Evolutionary conservation across 371 early-diverging fungal species (phyloP).

Genomic region (Thermomucor indicae-seudaticae): DNA sequence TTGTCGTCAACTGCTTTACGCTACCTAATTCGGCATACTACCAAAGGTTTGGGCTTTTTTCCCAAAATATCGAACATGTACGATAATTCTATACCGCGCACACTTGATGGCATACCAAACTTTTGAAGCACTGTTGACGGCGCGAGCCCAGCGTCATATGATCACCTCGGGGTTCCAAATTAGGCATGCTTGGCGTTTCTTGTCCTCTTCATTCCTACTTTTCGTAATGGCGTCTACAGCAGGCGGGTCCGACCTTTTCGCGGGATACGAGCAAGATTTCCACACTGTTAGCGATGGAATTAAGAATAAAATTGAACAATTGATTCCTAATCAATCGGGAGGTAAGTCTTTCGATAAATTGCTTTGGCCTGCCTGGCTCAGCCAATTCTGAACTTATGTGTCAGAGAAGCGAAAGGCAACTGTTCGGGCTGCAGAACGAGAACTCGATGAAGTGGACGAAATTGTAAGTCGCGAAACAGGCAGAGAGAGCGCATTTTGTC

Average conservation of each 20-base stretch:
- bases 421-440: constrained; percentile 73
- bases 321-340: constrained; percentile 59
- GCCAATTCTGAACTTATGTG: background rate
- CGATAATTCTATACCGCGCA: too few relatives aligned
- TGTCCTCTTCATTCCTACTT: too few relatives aligned
- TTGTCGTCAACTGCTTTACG: too few relatives aligned
- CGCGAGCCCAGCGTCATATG: too few relatives aligned
- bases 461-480: constrained; percentile 54
- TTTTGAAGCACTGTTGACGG: too few relatives aligned
- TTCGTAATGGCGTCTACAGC: constrained; percentile 33
- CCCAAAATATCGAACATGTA: too few relatives aligned
- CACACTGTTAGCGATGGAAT: constrained; percentile 60
- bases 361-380: background rate
- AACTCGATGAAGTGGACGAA: constrained; percentile 89
- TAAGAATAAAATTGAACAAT: constrained; percentile 53
- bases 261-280: constrained; percentile 86
- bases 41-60: too few relatives aligned
- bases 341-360: constrained; percentile 25
- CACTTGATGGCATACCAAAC: too few relatives aligned
- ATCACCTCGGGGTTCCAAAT: too few relatives aligned
- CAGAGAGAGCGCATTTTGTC: background rate
- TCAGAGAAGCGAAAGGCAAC: constrained; percentile 70
- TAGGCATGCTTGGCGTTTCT: too few relatives aligned
- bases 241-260: constrained; percentile 72
- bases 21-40: too few relatives aligned